These are phyloP conservation scores for Cystofilobasidium ferigula DNA, from an alignment of 768 basidiomycete species.

Conservation along the genomic window DNA sequence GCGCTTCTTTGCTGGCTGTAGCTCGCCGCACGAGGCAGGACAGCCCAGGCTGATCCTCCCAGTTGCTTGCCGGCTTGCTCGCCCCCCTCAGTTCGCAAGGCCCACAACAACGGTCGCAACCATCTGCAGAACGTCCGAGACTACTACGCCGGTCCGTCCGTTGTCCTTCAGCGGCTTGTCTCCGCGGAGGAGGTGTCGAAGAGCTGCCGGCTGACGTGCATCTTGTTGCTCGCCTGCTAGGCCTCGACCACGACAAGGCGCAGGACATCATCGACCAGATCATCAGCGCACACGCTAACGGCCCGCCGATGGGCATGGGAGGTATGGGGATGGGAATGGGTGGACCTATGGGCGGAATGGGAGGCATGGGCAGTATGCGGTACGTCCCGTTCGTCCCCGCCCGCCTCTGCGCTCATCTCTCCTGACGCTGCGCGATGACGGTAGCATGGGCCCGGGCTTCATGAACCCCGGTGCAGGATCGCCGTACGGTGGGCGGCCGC, in stretches of 20 bases:
- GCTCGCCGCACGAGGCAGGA: not conserved
- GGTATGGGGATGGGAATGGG: constrained; percentile 1
- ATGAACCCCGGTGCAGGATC: constrained; percentile 1
- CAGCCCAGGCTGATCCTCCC: not conserved
- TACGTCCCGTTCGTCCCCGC: not conserved
- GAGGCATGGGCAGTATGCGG: constrained; percentile 7
- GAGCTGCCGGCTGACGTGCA: no score
- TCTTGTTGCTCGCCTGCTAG: no score
- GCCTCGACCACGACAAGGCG: constrained; percentile 74
- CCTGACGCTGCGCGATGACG: not conserved
- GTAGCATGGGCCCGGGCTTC: constrained; percentile 9
- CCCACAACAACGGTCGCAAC: constrained; percentile 95
- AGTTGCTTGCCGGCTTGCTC: constrained; percentile 9
- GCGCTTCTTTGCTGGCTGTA: constrained; percentile 28
- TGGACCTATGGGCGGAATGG: constrained; percentile 17
- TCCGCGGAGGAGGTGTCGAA: no score
- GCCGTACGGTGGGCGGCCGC: constrained; percentile 7
- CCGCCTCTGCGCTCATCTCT: not conserved
- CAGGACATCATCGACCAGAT: constrained; percentile 98
- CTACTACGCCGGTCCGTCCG: constrained; percentile 72
- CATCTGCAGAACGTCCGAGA: constrained; percentile 92
- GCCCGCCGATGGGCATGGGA: constrained; percentile 12
- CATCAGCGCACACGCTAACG: constrained; percentile 64
- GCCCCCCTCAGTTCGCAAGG: constrained; percentile 66
- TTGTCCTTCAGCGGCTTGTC: constrained; percentile 5